These are phyloP conservation scores for Cystobasidiaceae sp. DNA, from an alignment of 1,284 basidiomycete species.

Conservation along the genomic window DNA sequence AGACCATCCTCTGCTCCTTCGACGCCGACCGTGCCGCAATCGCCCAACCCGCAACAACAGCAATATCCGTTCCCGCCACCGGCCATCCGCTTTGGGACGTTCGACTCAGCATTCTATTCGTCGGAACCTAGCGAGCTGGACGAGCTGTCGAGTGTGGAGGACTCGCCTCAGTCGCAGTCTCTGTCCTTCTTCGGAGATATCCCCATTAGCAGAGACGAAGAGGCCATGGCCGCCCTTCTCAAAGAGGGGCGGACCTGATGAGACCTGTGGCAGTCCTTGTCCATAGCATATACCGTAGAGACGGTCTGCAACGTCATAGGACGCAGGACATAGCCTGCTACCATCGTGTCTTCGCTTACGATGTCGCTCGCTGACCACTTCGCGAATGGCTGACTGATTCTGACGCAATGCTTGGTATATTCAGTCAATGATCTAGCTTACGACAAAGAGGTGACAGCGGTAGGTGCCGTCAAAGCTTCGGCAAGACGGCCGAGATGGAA, in stretches of 20 bases:
- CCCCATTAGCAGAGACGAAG: constrained; percentile 18
- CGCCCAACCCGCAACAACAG: background rate
- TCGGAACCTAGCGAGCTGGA: constrained; percentile 26
- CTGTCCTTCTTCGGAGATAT: constrained; percentile 28
- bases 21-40: background rate
- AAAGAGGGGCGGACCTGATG: constrained; percentile 14
- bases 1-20: background rate
- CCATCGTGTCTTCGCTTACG: background rate
- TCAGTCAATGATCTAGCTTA: too few species aligned
- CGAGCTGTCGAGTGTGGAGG: background rate
- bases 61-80: background rate
- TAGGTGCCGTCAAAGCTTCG: too few species aligned
- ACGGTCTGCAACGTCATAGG: background rate
- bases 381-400: background rate
- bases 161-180: background rate
- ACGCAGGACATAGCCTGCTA: background rate
- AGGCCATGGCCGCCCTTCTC: constrained; percentile 23
- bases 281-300: background rate
- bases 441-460: too few species aligned
- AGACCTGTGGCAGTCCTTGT: too few species aligned
- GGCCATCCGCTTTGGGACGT: constrained; percentile 25
- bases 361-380: background rate
- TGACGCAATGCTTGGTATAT: too few species aligned
- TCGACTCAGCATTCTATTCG: constrained; percentile 27
- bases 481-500: too few species aligned